phyloP scores from a whole-genome alignment of 2,329 filamentous ascomycete species.

The Truncatella angustata region DNA sequence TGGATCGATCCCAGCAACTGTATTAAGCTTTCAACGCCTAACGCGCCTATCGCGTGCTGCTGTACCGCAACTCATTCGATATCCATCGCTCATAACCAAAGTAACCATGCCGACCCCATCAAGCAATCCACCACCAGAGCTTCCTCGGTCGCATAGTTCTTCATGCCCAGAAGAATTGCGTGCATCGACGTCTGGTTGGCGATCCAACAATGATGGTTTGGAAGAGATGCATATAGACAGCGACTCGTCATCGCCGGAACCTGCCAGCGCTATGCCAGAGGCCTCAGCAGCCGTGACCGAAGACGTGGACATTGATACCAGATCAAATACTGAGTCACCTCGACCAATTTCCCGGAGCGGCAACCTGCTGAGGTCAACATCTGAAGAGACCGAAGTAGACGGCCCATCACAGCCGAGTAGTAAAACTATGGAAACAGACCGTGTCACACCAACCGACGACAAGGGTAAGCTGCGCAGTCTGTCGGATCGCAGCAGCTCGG shows the following conservation, averaged over 20 bases:
- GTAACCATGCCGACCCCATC: constrained; percentile 30
- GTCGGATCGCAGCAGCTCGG: constrained; percentile 11
- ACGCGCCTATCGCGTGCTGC: constrained; percentile 1
- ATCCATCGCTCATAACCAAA: neutral
- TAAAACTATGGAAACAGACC: neutral
- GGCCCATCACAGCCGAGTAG: constrained; percentile 15
- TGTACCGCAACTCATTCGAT: neutral
- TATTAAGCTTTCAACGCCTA: constrained; percentile 4
- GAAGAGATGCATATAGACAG: constrained; percentile 25
- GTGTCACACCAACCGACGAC: constrained; percentile 17
- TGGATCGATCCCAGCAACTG: neutral
- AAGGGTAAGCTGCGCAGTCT: constrained; percentile 2
- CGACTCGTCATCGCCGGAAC: constrained; percentile 23
- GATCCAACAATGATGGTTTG: constrained; percentile 18
- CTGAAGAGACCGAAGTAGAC: constrained; percentile 16
- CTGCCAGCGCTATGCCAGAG: constrained; percentile 18
- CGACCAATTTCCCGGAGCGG: constrained; percentile 21
- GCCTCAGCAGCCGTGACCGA: constrained; percentile 9
- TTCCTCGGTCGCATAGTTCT: constrained; percentile 27
- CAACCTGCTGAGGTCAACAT: constrained; percentile 14
- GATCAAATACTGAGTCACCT: constrained; percentile 25
- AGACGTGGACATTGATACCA: constrained; percentile 18
- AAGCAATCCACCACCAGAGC: constrained; percentile 24
- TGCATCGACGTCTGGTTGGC: constrained; percentile 21
- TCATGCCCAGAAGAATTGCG: constrained; percentile 29